Conservation (phyloP, 495 filamentous ascomycete species). For the Aspergillus homomorphus region DNA sequence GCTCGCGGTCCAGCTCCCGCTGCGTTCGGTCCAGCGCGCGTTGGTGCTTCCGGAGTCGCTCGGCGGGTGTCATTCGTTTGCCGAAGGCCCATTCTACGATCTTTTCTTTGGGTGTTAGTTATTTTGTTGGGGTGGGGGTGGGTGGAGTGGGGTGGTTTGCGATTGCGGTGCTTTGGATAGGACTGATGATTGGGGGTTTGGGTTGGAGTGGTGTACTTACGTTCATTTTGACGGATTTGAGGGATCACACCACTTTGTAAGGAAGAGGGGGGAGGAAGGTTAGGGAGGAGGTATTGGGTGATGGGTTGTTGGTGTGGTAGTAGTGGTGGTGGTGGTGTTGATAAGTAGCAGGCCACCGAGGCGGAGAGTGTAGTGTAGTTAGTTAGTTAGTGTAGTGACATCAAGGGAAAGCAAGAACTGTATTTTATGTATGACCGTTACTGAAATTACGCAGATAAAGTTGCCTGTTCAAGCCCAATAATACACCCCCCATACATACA, state of each 20-base stretch:
- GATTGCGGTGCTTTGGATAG: no score
- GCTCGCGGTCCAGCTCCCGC: constrained; percentile 89
- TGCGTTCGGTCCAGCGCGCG: constrained; percentile 95
- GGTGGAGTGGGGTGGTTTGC: neutral
- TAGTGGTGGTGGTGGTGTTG: neutral
- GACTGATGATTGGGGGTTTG: neutral
- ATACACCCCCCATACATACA: neutral
- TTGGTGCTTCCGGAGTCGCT: constrained; percentile 95
- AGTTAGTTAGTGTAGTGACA: constrained; percentile 25
- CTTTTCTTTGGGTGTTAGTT: constrained; percentile 38
- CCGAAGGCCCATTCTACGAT: constrained; percentile 98
- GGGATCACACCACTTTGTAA: neutral
- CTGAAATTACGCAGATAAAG: no score
- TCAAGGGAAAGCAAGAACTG: constrained; percentile 10
- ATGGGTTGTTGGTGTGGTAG: neutral
- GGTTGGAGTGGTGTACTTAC: constrained; percentile 33
- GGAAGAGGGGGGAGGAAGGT: neutral
- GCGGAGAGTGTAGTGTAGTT: neutral
- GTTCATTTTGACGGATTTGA: constrained; percentile 55
- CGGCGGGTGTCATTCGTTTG: constrained; percentile 95
- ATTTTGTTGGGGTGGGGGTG: neutral
- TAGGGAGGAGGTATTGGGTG: neutral
- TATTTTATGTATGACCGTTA: no score
- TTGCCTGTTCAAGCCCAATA: no score
- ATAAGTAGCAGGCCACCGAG: neutral